These are phyloP conservation scores for Cytidiella melzeri DNA, from an alignment of 768 basidiomycete species.

Conservation along the genomic window DNA sequence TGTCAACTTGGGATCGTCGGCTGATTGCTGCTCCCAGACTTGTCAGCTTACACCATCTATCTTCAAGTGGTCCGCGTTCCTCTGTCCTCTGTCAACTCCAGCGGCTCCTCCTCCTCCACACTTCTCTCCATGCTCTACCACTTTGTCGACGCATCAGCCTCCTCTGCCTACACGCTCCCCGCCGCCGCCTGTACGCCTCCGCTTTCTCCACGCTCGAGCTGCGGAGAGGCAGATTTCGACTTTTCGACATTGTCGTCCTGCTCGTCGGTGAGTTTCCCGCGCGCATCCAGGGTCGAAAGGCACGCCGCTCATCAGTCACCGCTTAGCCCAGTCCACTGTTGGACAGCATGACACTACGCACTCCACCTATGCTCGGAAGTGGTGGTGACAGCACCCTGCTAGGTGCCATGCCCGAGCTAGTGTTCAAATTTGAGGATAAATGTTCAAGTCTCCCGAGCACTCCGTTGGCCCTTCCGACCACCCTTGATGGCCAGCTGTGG, in stretches of 20 bases:
- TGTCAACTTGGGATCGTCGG: neutral
- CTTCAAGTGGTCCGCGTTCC: constrained; percentile 46
- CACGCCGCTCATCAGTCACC: neutral
- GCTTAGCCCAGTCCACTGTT: neutral
- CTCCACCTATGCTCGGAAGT: neutral
- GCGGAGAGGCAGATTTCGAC: neutral
- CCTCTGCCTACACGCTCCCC: constrained; percentile 3
- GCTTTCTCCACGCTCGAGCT: constrained; percentile 11
- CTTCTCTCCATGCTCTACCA: constrained; percentile 24
- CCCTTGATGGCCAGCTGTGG: neutral
- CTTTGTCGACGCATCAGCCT: constrained; percentile 13
- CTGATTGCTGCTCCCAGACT: constrained; percentile 38
- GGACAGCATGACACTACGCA: neutral
- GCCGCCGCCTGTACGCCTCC: constrained; percentile 5
- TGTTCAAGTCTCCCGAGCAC: neutral
- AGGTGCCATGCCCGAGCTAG: neutral
- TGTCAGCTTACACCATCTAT: constrained; percentile 57
- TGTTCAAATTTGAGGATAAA: neutral
- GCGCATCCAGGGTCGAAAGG: neutral
- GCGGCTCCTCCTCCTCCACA: constrained; percentile 9
- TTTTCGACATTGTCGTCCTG: neutral
- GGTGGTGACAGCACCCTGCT: neutral
- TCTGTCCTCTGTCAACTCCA: constrained; percentile 6
- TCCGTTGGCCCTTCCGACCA: neutral
- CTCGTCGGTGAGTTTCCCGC: neutral